Conservation (phyloP, 225 moss, liverwort and hornwort species). For the Sphagnum contortum region DNA sequence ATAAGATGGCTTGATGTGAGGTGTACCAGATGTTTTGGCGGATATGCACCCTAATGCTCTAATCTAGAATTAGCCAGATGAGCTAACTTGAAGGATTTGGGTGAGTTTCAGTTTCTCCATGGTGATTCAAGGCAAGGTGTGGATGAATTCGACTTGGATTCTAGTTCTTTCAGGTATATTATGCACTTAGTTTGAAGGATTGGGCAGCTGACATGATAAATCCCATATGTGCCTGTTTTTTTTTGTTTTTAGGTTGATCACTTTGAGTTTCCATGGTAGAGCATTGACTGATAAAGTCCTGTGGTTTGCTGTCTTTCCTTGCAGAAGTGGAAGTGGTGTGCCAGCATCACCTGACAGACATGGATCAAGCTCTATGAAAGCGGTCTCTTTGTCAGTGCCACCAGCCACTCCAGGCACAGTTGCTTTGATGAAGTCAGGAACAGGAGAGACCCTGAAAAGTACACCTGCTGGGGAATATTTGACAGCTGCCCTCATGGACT, state of each 20-base stretch:
- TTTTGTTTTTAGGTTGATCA: too few relatives aligned
- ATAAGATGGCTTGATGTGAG: too few relatives aligned
- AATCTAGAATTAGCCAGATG: too few relatives aligned
- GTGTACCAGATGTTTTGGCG: too few relatives aligned
- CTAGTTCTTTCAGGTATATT: slow-evolving; percentile 44
- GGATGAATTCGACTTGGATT: slow-evolving; percentile 57
- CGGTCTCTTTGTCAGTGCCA: slow-evolving; percentile 29
- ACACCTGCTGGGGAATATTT: slow-evolving; percentile 98
- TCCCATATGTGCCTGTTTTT: too few relatives aligned
- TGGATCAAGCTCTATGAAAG: slow-evolving; percentile 30
- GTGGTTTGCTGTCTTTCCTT: not conserved
- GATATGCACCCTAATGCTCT: too few relatives aligned
- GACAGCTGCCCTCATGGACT: slow-evolving; percentile 90
- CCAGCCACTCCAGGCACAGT: slow-evolving; percentile 56
- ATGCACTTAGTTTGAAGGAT: not conserved
- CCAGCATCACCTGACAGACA: slow-evolving; percentile 42
- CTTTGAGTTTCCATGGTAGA: too few relatives aligned
- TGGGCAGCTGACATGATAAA: too few relatives aligned
- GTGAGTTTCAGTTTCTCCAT: slow-evolving; percentile 21
- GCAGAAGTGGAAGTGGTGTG: slow-evolving; percentile 16
- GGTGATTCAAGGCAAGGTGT: slow-evolving; percentile 32
- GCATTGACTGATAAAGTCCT: too few relatives aligned
- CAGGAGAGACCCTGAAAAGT: slow-evolving; percentile 52
- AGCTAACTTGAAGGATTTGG: too few relatives aligned
- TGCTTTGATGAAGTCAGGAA: slow-evolving; percentile 51